Percentiles rank a stretch among this genome's conserved stretches.
These are phyloP conservation scores for Micractinium conductrix DNA, from an alignment of 139 green algal genomes.

Conservation along the genomic window DNA sequence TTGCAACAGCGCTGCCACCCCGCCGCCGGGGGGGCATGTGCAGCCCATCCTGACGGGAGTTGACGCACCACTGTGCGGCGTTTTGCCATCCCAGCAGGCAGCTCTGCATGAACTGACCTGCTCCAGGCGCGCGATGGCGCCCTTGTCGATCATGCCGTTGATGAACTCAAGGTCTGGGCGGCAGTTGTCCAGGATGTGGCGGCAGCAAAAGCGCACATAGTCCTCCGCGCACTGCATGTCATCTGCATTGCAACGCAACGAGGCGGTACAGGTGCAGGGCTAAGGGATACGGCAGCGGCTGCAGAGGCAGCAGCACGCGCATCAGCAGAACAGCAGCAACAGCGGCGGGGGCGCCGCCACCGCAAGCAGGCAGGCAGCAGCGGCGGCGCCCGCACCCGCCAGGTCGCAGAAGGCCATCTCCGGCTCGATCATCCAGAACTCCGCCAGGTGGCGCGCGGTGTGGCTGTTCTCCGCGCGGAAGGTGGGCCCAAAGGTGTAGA, in stretches of 20 bases:
- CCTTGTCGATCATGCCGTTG: conserved; percentile 87
- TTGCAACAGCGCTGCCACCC: too few relatives aligned
- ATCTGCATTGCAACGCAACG: conserved; percentile 46
- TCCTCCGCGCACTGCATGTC: conserved; percentile 92
- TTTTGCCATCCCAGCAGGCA: too few relatives aligned
- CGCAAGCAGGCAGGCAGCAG: neutral
- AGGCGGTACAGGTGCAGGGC: too few relatives aligned
- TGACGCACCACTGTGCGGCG: too few relatives aligned
- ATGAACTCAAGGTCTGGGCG: conserved; percentile 85
- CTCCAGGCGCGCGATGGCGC: conserved; percentile 79
- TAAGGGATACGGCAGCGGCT: neutral
- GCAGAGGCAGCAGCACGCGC: neutral
- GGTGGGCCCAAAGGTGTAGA: conserved; percentile 96
- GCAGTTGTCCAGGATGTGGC: conserved; percentile 78
- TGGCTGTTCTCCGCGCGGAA: conserved; percentile 96
- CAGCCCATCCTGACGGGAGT: too few relatives aligned
- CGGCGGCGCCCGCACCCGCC: conserved; percentile 21
- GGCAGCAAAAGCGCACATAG: conserved; percentile 85
- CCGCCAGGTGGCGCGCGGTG: conserved; percentile 94
- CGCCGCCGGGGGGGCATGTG: too few relatives aligned
- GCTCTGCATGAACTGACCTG: too few relatives aligned
- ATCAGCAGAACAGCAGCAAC: neutral
- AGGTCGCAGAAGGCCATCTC: conserved; percentile 97
- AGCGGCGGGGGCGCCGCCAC: too few relatives aligned
- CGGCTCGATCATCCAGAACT: conserved; percentile 99